Percentiles rank a stretch among this genome's conserved stretches.
These are phyloP conservation scores for Vitis hybrid DNA, from an alignment of 177 flowering plant genomes.

Conservation along the genomic window DNA sequence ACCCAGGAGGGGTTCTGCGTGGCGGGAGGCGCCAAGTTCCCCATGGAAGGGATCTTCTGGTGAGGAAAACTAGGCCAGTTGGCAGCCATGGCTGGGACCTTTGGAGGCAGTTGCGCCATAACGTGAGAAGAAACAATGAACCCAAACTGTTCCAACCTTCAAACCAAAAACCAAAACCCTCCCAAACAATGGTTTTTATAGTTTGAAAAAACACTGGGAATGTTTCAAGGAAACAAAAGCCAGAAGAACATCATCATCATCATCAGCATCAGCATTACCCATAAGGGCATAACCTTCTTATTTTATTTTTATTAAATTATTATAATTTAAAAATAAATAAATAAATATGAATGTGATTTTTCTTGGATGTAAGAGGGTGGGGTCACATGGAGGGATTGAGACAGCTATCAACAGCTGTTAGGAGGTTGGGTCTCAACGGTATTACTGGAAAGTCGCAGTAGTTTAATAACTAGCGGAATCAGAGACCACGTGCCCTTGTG, in stretches of 20 bases:
- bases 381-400: conserved; percentile 72
- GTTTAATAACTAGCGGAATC: conserved; percentile 61
- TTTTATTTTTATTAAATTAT: no score
- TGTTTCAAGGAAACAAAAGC: conserved; percentile 3
- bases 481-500: conserved; percentile 82
- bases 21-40: conserved; percentile 11
- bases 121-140: no score
- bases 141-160: neutral
- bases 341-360: neutral
- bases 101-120: conserved; percentile 93
- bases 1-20: conserved; percentile 59
- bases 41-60: conserved; percentile 38
- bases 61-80: conserved; percentile 59
- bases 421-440: conserved; percentile 61
- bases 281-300: no score
- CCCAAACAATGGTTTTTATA: neutral
- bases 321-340: neutral
- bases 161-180: neutral
- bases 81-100: conserved; percentile 60
- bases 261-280: no score
- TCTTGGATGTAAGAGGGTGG: conserved; percentile 15
- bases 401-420: conserved; percentile 80
- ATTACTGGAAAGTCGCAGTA: conserved; percentile 61
- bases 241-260: conserved; percentile 5
- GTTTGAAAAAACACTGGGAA: neutral